Percentiles rank a stretch among this genome's conserved stretches.
Evolutionary conservation across 1,139 yeast species (phyloP).

Genomic region (Yamadazyma atlantica): DNA sequence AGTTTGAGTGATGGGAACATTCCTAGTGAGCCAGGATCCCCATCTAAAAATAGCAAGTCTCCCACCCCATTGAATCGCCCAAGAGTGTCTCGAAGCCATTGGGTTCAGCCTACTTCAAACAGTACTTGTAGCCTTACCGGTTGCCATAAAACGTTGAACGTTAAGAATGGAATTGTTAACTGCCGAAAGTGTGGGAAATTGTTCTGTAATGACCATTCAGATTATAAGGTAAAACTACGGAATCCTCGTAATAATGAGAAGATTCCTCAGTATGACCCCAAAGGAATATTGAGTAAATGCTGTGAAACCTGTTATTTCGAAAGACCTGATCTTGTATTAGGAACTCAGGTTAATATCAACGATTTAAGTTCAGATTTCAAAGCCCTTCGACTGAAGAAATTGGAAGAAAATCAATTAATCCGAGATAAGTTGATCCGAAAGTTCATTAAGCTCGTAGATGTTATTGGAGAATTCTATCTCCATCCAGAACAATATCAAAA

Average conservation of each 20-base stretch:
- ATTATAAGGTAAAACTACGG: slow-evolving; percentile 45
- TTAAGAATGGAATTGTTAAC: slow-evolving; percentile 54
- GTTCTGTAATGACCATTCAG: slow-evolving; percentile 66
- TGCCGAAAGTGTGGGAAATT: slow-evolving; percentile 74
- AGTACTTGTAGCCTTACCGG: slow-evolving; percentile 30
- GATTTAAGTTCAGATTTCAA: slow-evolving; percentile 52
- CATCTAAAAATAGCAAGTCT: slow-evolving; percentile 3
- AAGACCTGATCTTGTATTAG: slow-evolving; percentile 56
- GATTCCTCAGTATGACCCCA: slow-evolving; percentile 33
- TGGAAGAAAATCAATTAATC: slow-evolving; percentile 46
- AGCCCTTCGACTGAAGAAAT: slow-evolving; percentile 35
- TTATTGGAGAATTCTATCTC: slow-evolving; percentile 13
- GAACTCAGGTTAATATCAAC: slow-evolving; percentile 31
- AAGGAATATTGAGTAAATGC: slow-evolving; percentile 69
- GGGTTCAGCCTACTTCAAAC: slow-evolving; percentile 52
- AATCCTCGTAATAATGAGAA: slow-evolving; percentile 36
- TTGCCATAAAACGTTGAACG: slow-evolving; percentile 44
- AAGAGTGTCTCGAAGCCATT: slow-evolving; percentile 54
- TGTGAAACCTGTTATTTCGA: slow-evolving; percentile 60
- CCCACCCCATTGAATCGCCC: slow-evolving; percentile 12
- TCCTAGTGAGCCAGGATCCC: slow-evolving; percentile 5
- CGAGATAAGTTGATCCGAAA: slow-evolving; percentile 64
- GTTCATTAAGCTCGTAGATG: slow-evolving; percentile 44
- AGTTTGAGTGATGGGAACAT: slow-evolving; percentile 21
- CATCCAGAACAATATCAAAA: slow-evolving; percentile 3